Percentiles rank a stretch among this genome's conserved stretches.
Conservation (phyloP, 139 green algal genomes). For the Micromonas commoda region DNA sequence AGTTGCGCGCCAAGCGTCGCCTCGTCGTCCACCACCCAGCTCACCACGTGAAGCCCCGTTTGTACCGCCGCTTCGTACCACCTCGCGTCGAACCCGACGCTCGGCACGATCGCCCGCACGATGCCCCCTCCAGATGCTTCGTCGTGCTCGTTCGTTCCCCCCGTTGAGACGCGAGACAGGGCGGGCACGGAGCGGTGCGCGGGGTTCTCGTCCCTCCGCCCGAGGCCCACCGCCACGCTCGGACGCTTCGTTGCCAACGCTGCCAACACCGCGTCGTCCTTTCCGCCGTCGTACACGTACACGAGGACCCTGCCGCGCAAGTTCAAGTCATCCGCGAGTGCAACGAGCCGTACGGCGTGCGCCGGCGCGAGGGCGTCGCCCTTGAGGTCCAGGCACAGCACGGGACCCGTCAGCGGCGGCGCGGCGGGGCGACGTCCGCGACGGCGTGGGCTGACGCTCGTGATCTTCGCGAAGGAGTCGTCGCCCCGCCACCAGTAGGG, state of each 20-base stretch:
- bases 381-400: background rate
- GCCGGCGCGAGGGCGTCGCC: background rate
- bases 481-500: too few species aligned
- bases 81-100: background rate
- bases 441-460: too few species aligned
- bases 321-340: background rate
- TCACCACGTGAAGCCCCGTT: background rate
- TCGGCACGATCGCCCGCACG: background rate
- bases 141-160: background rate
- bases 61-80: background rate
- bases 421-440: too few species aligned
- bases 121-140: background rate
- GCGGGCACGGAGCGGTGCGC: too few species aligned
- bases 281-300: background rate
- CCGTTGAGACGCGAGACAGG: too few species aligned
- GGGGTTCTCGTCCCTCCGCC: background rate
- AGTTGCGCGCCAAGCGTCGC: background rate
- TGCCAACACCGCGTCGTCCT: background rate
- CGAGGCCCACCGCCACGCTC: background rate
- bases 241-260: background rate
- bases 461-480: too few species aligned
- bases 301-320: background rate
- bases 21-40: conserved; percentile 6
- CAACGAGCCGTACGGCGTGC: background rate
- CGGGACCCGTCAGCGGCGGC: too few species aligned